phyloP scores from a whole-genome alignment of 2,329 filamentous ascomycete species.

The Trichophaea hybrida region DNA sequence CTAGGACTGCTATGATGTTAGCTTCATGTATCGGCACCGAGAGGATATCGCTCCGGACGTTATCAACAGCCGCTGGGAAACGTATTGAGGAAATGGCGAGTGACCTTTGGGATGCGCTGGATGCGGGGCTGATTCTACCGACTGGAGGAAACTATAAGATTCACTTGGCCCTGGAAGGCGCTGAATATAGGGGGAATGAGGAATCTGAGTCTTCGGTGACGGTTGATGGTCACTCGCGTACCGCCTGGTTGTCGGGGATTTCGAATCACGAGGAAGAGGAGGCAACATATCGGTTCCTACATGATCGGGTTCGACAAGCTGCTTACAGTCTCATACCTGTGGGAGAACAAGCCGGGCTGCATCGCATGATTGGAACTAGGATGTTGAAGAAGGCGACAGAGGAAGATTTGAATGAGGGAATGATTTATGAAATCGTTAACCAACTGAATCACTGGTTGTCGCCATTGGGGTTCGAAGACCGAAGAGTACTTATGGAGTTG shows the following conservation, averaged over 20 bases:
- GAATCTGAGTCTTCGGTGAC: neutral
- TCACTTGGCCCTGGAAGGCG: conserved; percentile 13
- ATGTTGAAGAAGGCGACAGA: conserved; percentile 23
- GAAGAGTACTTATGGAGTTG: conserved; percentile 24
- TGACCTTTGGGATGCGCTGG: conserved; percentile 26
- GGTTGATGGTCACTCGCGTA: neutral
- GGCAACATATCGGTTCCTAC: conserved; percentile 26
- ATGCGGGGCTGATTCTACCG: conserved; percentile 26
- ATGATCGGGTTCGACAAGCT: conserved; percentile 27
- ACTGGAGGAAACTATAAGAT: conserved; percentile 23
- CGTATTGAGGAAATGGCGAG: conserved; percentile 22
- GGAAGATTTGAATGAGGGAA: conserved; percentile 21
- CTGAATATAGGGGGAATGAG: neutral
- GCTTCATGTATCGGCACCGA: conserved; percentile 26
- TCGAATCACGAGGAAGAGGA: conserved; percentile 19
- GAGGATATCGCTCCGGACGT: conserved; percentile 24
- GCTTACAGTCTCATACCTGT: conserved; percentile 26
- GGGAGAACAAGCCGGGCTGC: conserved; percentile 24
- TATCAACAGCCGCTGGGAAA: conserved; percentile 26
- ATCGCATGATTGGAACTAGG: conserved; percentile 25
- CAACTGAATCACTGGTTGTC: conserved; percentile 27
- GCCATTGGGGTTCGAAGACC: conserved; percentile 23
- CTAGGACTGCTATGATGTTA: conserved; percentile 25
- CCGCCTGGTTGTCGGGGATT: conserved; percentile 11
- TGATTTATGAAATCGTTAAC: conserved; percentile 28